Conservation (phyloP, 768 basidiomycete genomes). For the Candolleomyces aberdarensis region DNA sequence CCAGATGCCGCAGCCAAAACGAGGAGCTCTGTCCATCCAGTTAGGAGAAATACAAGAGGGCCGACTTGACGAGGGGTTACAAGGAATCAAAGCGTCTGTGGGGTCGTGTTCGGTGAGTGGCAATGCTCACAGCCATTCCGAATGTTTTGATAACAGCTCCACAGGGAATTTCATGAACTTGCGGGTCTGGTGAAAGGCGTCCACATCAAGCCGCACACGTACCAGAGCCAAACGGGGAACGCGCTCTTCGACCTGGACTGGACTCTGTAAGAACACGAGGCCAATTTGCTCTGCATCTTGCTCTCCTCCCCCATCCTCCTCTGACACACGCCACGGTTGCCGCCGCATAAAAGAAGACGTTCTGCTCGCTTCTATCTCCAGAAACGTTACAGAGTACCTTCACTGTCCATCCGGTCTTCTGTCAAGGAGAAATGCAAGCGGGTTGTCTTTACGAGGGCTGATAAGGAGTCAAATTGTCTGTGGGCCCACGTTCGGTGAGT, state of each 20-base stretch:
- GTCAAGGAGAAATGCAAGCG: conserved; percentile 21
- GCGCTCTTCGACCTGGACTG: background rate
- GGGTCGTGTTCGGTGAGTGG: too few species aligned
- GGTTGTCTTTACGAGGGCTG: conserved; percentile 21
- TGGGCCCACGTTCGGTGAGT: conserved; percentile 27
- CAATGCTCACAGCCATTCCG: too few species aligned
- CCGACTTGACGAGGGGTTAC: too few species aligned
- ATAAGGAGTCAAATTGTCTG: conserved; percentile 26
- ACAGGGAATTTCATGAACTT: background rate
- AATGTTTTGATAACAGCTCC: too few species aligned
- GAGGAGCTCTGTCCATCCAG: too few species aligned
- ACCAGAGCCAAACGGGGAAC: background rate
- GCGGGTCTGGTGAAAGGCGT: background rate
- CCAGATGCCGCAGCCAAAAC: too few species aligned
- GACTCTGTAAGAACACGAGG: too few species aligned
- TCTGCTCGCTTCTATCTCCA: conserved; percentile 23
- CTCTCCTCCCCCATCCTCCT: background rate
- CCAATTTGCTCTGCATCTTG: too few species aligned
- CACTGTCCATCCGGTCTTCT: conserved; percentile 25
- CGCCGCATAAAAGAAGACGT: conserved; percentile 23
- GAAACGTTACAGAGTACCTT: conserved; percentile 18
- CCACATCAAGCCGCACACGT: background rate
- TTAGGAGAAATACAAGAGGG: too few species aligned
- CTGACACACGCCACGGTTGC: background rate
- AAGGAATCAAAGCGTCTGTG: too few species aligned